Conservation (phyloP, 148 eudicot genomes). For the Cornus controversa region DNA sequence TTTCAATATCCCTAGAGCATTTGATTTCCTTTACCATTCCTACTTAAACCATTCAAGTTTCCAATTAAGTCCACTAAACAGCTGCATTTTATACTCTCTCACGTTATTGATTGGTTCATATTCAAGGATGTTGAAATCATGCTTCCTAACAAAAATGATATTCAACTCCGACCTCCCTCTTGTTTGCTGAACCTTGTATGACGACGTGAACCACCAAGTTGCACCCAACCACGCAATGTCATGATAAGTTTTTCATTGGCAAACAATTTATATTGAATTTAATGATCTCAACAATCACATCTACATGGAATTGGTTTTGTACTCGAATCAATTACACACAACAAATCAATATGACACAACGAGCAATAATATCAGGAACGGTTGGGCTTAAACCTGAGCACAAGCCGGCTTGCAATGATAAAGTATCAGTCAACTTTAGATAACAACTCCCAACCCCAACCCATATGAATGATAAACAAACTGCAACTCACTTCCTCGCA, state of each 20-base stretch:
- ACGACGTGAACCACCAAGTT: not conserved
- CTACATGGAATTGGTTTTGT: not conserved
- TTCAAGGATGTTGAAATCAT: too few species aligned
- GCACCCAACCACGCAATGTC: not conserved
- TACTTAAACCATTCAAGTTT: too few species aligned
- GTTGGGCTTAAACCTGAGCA: not conserved
- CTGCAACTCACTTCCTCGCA: constrained; percentile 40
- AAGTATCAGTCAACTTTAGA: constrained; percentile 9
- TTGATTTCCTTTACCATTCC: too few species aligned
- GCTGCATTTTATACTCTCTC: too few species aligned
- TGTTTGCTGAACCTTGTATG: not conserved
- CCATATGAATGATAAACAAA: not conserved
- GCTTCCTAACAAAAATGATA: too few species aligned
- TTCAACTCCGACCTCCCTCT: too few species aligned
- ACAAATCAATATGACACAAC: not conserved
- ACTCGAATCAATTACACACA: not conserved
- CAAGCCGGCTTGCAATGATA: not conserved
- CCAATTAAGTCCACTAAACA: too few species aligned
- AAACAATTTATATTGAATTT: not conserved
- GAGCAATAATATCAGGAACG: not conserved
- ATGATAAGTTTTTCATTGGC: not conserved
- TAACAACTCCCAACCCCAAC: not conserved
- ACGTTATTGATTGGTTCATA: too few species aligned
- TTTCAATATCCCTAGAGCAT: too few species aligned
- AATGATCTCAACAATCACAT: constrained; percentile 1